A percentile compares a stretch with the other conserved stretches of the same genome.
Evolutionary conservation across 1,139 yeast genomes (phyloP).

Genomic region (Zygosaccharomyces sapae): DNA sequence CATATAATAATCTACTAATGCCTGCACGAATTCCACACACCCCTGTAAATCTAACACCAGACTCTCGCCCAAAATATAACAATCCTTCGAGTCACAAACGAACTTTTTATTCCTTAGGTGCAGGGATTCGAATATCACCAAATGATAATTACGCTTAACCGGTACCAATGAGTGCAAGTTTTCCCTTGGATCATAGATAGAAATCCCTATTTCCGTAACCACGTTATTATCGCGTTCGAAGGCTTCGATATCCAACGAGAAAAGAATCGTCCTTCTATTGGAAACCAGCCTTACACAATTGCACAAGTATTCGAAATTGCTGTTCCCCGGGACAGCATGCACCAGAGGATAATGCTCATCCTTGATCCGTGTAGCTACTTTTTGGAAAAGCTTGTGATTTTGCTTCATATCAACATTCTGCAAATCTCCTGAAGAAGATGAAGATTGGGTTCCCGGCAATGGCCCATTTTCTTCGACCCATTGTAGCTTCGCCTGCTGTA

Average conservation of each 20-base stretch:
- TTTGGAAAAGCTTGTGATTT: conserved; percentile 10
- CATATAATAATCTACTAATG: conserved; percentile 44
- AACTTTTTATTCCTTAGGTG: conserved; percentile 49
- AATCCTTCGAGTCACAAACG: conserved; percentile 58
- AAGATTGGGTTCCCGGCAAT: conserved; percentile 4
- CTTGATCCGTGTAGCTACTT: conserved; percentile 13
- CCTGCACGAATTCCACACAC: conserved; percentile 42
- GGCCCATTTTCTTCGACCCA: conserved; percentile 11
- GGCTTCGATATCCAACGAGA: conserved; percentile 65
- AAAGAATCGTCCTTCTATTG: conserved; percentile 38
- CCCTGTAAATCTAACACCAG: conserved; percentile 41
- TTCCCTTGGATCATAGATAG: conserved; percentile 58
- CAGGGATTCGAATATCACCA: conserved; percentile 50
- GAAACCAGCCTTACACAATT: conserved; percentile 29
- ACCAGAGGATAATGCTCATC: conserved; percentile 26
- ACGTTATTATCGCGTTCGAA: conserved; percentile 47
- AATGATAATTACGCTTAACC: conserved; percentile 47
- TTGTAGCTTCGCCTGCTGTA: conserved; percentile 10
- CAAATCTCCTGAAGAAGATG: conserved; percentile 2
- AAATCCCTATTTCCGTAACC: conserved; percentile 66
- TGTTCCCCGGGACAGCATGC: conserved; percentile 22
- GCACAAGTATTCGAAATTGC: conserved; percentile 25
- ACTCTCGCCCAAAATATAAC: conserved; percentile 55
- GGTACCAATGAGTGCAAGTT: conserved; percentile 30
- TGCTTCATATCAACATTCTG: conserved; percentile 8